These are phyloP conservation scores for Fusarium domesticum DNA, from an alignment of 2,329 filamentous ascomycete species.

Conservation along the genomic window DNA sequence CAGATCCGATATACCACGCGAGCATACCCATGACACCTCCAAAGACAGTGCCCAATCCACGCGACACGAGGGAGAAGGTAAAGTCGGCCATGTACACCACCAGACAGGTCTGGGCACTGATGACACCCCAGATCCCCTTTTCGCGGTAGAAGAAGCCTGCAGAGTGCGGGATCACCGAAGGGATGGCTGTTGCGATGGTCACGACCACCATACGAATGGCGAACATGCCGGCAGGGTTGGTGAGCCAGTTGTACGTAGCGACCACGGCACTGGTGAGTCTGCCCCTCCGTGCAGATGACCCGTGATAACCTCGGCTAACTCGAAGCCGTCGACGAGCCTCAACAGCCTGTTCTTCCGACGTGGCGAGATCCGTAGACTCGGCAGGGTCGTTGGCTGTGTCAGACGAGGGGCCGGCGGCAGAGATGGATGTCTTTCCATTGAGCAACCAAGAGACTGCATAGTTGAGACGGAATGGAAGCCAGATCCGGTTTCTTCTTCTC, in stretches of 20 bases:
- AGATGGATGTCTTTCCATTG: slow-evolving; percentile 17
- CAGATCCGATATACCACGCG: slow-evolving; percentile 52
- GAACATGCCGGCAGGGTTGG: slow-evolving; percentile 43
- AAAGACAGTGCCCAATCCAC: slow-evolving; percentile 43
- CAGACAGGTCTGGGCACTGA: slow-evolving; percentile 48
- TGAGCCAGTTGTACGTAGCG: slow-evolving; percentile 40
- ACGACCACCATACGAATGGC: slow-evolving; percentile 47
- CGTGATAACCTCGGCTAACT: slow-evolving; percentile 31
- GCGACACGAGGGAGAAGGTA: slow-evolving; percentile 42
- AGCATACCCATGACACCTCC: slow-evolving; percentile 47
- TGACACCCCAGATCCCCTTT: slow-evolving; percentile 51
- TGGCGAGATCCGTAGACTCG: slow-evolving; percentile 24
- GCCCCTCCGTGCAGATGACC: slow-evolving; percentile 13
- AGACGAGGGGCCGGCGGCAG: slow-evolving; percentile 18
- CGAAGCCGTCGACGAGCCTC: slow-evolving; percentile 37
- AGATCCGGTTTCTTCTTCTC: slow-evolving; percentile 37
- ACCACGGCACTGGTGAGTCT: slow-evolving; percentile 27
- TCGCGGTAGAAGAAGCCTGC: slow-evolving; percentile 51
- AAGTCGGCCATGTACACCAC: slow-evolving; percentile 52
- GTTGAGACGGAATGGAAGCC: slow-evolving; percentile 41
- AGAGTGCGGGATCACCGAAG: slow-evolving; percentile 39
- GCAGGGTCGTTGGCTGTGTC: slow-evolving; percentile 12
- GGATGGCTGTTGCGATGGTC: slow-evolving; percentile 43
- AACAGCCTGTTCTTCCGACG: slow-evolving; percentile 32
- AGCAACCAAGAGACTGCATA: slow-evolving; percentile 41